These are phyloP conservation scores for Anthoceros angustus DNA, from an alignment of 225 moss, liverwort and hornwort genomes.

Conservation along the genomic window DNA sequence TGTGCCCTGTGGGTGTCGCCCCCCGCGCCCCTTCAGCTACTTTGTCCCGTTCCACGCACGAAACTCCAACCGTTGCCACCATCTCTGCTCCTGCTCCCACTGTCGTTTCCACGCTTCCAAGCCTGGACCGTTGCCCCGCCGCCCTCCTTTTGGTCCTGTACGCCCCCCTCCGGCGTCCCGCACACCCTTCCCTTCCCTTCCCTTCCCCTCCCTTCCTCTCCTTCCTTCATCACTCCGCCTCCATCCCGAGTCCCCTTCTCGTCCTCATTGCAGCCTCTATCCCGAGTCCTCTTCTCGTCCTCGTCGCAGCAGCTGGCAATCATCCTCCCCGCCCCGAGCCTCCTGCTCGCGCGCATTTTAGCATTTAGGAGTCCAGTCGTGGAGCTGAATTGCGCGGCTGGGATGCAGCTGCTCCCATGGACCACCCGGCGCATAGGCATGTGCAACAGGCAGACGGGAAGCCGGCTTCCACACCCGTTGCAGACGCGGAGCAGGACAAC, in stretches of 20 bases:
- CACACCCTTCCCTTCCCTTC: not conserved
- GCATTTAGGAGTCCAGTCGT: too few species aligned
- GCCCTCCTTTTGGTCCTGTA: too few species aligned
- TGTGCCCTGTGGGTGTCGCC: not conserved
- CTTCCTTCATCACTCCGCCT: not conserved
- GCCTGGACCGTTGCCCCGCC: too few species aligned
- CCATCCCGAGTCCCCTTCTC: not conserved
- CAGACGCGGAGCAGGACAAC: not conserved
- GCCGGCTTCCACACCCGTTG: not conserved
- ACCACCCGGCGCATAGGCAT: not conserved
- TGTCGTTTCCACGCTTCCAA: too few species aligned
- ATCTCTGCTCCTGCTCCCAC: too few species aligned
- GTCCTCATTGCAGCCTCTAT: not conserved
- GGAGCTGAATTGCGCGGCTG: not conserved
- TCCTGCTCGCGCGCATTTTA: too few species aligned
- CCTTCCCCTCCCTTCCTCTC: not conserved
- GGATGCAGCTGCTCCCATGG: not conserved
- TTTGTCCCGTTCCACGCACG: not conserved
- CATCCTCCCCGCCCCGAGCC: not conserved
- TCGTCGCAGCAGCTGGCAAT: not conserved
- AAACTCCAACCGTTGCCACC: not conserved
- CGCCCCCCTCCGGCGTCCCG: too few species aligned
- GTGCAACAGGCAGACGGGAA: not conserved
- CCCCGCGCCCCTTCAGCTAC: not conserved
- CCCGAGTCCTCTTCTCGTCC: not conserved